A percentile compares a stretch with the other conserved stretches of the same genome.
phyloP scores from a whole-genome alignment of 176 grass and related monocot genomes.

The Zoysia japonica region DNA sequence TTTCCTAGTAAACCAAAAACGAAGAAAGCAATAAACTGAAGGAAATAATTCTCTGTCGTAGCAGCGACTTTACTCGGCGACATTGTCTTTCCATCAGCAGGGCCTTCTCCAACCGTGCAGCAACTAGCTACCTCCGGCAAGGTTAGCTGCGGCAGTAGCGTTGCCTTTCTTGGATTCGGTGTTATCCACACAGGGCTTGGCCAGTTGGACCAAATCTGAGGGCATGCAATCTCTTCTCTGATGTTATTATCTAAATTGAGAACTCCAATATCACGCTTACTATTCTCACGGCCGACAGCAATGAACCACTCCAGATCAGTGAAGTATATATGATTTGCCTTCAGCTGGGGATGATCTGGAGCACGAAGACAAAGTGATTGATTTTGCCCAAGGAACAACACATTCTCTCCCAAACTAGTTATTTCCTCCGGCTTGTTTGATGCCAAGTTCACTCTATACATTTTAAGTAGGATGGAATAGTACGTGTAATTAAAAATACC shows the following conservation, averaged over 20 bases:
- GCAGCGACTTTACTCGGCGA: neutral
- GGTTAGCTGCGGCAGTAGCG: no score
- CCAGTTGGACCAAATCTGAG: slow-evolving; percentile 27
- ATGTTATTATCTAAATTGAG: neutral
- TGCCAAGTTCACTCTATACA: neutral
- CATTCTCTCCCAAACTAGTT: neutral
- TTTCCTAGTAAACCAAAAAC: neutral
- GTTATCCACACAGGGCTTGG: neutral
- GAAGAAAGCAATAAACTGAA: neutral
- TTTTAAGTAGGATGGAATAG: neutral
- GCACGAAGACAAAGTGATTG: slow-evolving; percentile 1
- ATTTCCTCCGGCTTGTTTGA: neutral
- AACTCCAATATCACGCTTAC: neutral
- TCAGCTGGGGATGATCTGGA: neutral
- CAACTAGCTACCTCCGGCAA: neutral
- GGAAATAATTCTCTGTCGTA: neutral
- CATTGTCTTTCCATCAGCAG: neutral
- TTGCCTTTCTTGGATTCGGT: slow-evolving; percentile 5
- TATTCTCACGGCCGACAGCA: neutral
- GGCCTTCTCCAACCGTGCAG: neutral
- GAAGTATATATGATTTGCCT: slow-evolving; percentile 27
- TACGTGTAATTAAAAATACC: neutral
- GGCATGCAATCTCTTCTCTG: neutral
- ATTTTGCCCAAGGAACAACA: slow-evolving; percentile 14
- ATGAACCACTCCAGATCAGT: neutral